Evolutionary conservation across 257 asterid genomes (phyloP).

Genomic region (Fraxinus excelsior): DNA sequence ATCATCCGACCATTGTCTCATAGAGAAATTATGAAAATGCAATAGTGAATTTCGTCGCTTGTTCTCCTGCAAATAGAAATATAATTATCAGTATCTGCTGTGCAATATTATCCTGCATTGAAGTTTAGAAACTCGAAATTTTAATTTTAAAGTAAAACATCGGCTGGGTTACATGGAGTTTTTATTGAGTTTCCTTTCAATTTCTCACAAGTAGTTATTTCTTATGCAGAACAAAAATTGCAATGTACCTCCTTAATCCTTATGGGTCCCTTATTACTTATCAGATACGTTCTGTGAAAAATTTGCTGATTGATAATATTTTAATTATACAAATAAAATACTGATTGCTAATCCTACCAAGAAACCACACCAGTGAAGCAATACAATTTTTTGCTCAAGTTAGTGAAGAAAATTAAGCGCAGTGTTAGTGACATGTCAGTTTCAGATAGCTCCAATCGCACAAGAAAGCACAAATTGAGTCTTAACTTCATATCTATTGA

Average conservation of each 20-base stretch:
- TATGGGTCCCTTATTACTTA: background rate
- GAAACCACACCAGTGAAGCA: background rate
- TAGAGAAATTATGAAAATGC: constrained; percentile 39
- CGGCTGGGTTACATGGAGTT: background rate
- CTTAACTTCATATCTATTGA: background rate
- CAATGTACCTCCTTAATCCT: background rate
- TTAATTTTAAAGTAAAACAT: background rate
- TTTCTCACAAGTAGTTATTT: background rate
- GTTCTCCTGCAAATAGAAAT: constrained; percentile 33
- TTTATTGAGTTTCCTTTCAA: background rate
- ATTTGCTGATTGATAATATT: background rate
- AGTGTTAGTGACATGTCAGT: background rate
- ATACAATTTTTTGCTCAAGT: background rate
- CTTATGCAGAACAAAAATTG: background rate
- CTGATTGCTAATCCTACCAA: background rate
- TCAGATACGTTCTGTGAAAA: background rate
- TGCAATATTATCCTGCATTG: background rate
- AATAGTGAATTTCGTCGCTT: constrained; percentile 9
- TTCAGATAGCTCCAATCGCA: background rate
- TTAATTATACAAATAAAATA: background rate
- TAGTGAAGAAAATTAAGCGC: background rate
- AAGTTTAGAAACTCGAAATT: background rate
- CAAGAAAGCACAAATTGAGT: background rate
- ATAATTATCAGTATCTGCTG: constrained; percentile 31
- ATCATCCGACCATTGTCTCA: constrained; percentile 45